Percentiles rank a stretch among this genome's conserved stretches.
phyloP scores from a whole-genome alignment of 306 rosid species.

The Vachellia pachyceras region DNA sequence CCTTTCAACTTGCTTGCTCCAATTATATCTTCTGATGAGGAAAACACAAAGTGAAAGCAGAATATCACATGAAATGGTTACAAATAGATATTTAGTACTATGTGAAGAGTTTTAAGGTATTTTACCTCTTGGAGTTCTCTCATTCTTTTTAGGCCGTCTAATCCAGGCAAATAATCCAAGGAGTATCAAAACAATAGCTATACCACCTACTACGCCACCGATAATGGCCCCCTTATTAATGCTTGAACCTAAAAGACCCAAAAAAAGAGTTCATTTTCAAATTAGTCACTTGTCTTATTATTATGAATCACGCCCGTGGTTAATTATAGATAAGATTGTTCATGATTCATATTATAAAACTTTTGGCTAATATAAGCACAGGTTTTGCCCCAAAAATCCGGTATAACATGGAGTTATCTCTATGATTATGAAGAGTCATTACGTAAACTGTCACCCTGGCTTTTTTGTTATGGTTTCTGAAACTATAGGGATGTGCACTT shows the following conservation, averaged over 20 bases:
- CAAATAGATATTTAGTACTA: not conserved
- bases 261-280: not conserved
- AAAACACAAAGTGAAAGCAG: not conserved
- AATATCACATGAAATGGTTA: not conserved
- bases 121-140: not conserved
- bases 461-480: not conserved
- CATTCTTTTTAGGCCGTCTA: not conserved
- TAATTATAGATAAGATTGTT: not conserved
- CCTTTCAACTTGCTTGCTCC: not conserved
- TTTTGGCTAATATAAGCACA: not conserved
- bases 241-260: constrained; percentile 16
- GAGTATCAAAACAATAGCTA: not conserved
- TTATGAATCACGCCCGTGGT: not conserved
- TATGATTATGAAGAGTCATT: not conserved
- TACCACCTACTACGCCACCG: not conserved
- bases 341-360: no score
- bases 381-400: not conserved
- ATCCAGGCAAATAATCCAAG: not conserved
- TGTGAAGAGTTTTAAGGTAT: not conserved
- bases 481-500: no score
- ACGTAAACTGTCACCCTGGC: not conserved
- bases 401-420: not conserved
- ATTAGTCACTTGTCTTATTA: not conserved
- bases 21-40: constrained; percentile 40
- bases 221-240: not conserved